Evolutionary conservation across 257 asterid genomes (phyloP).

Genomic region (Apocynum venetum): DNA sequence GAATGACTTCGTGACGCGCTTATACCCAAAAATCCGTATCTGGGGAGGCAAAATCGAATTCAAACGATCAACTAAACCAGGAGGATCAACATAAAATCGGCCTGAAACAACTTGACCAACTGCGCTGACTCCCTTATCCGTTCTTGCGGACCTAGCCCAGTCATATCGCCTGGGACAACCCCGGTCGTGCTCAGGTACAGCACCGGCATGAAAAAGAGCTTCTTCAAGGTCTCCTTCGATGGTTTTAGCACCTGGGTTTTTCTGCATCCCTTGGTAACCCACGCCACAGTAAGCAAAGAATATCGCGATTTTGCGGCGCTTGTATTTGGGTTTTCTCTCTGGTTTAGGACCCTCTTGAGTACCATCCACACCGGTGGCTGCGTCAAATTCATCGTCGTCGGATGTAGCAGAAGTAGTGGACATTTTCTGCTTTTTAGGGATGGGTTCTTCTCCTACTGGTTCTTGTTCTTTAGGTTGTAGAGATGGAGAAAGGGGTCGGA

Average conservation of each 20-base stretch:
- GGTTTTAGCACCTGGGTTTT: constrained; percentile 96
- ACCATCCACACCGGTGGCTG: constrained; percentile 15
- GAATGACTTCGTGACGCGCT: constrained; percentile 65
- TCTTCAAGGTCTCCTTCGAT: constrained; percentile 97
- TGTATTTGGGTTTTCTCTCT: constrained; percentile 48
- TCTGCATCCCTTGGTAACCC: constrained; percentile 97
- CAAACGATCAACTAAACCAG: constrained; percentile 76
- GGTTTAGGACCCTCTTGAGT: constrained; percentile 13
- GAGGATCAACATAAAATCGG: constrained; percentile 77
- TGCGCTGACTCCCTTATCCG: constrained; percentile 98
- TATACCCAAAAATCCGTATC: constrained; percentile 76
- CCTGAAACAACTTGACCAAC: constrained; percentile 98
- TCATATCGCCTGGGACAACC: constrained; percentile 58
- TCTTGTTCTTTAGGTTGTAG: neutral
- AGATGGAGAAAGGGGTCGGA: constrained; percentile 16
- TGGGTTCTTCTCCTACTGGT: constrained; percentile 29
- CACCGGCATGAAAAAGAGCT: constrained; percentile 72
- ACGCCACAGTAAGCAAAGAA: constrained; percentile 95
- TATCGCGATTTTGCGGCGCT: constrained; percentile 86
- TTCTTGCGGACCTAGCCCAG: constrained; percentile 92
- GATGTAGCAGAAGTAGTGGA: constrained; percentile 55
- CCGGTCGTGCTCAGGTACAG: constrained; percentile 75
- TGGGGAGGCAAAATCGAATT: constrained; percentile 57
- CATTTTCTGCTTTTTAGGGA: constrained; percentile 68
- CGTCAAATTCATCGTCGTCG: constrained; percentile 37